Percentiles rank a stretch among this genome's conserved stretches.
Conservation (phyloP, 768 basidiomycete species). For the Termitomyces sp. region DNA sequence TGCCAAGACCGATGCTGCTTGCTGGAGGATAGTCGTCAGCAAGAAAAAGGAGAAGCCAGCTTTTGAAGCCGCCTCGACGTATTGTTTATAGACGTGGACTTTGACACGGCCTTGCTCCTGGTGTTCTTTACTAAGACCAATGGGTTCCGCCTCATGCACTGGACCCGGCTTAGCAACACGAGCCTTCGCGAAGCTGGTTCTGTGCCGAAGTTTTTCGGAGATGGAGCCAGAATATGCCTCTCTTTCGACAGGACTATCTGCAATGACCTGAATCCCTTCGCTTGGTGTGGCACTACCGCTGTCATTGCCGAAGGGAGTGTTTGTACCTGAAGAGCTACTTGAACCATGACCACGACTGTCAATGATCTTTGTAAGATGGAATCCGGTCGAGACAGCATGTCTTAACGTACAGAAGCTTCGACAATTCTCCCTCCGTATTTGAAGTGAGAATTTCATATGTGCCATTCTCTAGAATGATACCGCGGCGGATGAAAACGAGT, state of each 20-base stretch:
- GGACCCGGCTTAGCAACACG: slow-evolving; percentile 36
- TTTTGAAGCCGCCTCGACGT: slow-evolving; percentile 75
- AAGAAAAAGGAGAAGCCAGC: slow-evolving; percentile 64
- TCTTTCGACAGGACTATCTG: slow-evolving; percentile 16
- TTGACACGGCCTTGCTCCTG: slow-evolving; percentile 81
- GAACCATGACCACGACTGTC: slow-evolving; percentile 35
- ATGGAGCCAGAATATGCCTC: slow-evolving; percentile 24
- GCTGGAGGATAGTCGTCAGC: slow-evolving; percentile 45
- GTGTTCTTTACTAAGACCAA: slow-evolving; percentile 62
- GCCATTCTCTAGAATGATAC: slow-evolving; percentile 75
- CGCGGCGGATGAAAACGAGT: slow-evolving; percentile 69
- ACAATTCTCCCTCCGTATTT: slow-evolving; percentile 59
- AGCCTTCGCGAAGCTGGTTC: slow-evolving; percentile 55
- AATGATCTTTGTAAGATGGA: neutral
- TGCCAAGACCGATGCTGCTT: slow-evolving; percentile 52
- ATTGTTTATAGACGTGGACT: slow-evolving; percentile 64
- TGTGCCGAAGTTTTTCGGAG: slow-evolving; percentile 52
- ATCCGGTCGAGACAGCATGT: neutral
- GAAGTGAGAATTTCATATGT: slow-evolving; percentile 55
- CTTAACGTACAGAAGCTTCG: slow-evolving; percentile 63
- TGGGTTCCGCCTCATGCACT: slow-evolving; percentile 30
- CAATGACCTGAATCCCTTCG: slow-evolving; percentile 17
- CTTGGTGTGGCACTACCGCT: slow-evolving; percentile 28
- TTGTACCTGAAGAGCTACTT: slow-evolving; percentile 38
- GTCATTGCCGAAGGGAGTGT: slow-evolving; percentile 39